Evolutionary conservation across 371 early-diverging fungal species (phyloP).

Genomic region (Apophysomyces ossiformis): DNA sequence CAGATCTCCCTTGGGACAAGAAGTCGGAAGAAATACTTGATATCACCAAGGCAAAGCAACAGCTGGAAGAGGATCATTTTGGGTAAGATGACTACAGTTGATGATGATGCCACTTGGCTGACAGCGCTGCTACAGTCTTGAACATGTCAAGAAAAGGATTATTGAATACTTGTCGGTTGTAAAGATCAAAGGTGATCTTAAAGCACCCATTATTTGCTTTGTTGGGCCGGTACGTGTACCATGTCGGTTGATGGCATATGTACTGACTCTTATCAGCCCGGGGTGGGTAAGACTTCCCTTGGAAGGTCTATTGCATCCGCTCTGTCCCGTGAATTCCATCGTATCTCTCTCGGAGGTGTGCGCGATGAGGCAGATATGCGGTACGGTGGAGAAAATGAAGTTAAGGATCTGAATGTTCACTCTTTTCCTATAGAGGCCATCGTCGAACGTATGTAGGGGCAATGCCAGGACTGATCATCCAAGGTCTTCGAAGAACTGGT

Average conservation of each 20-base stretch:
- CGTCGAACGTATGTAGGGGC: conserved; percentile 89
- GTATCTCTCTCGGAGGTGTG: conserved; percentile 86
- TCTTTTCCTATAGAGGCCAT: conserved; percentile 67
- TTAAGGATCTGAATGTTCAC: not conserved
- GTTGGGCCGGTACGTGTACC: conserved; percentile 58
- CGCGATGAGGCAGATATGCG: conserved; percentile 86
- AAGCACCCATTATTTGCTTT: conserved; percentile 82
- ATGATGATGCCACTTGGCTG: not conserved
- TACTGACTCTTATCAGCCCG: conserved; percentile 44
- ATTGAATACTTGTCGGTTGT: conserved; percentile 81
- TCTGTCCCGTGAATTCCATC: conserved; percentile 77
- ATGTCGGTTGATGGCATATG: not conserved
- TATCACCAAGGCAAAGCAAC: conserved; percentile 66
- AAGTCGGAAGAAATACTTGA: conserved; percentile 63
- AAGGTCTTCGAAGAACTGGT: conserved; percentile 69
- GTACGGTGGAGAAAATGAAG: conserved; percentile 12
- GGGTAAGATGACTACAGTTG: conserved; percentile 41
- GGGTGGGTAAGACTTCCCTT: conserved; percentile 85
- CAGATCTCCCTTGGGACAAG: conserved; percentile 78
- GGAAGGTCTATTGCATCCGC: conserved; percentile 80
- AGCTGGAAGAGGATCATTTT: conserved; percentile 80
- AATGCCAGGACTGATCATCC: conserved; percentile 83
- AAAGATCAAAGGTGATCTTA: conserved; percentile 73
- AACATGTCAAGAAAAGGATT: conserved; percentile 80
- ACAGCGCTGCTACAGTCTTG: conserved; percentile 37